These are phyloP conservation scores for Cyberlindnera euphorbiae DNA, from an alignment of 805 yeast genomes.

Conservation along the genomic window DNA sequence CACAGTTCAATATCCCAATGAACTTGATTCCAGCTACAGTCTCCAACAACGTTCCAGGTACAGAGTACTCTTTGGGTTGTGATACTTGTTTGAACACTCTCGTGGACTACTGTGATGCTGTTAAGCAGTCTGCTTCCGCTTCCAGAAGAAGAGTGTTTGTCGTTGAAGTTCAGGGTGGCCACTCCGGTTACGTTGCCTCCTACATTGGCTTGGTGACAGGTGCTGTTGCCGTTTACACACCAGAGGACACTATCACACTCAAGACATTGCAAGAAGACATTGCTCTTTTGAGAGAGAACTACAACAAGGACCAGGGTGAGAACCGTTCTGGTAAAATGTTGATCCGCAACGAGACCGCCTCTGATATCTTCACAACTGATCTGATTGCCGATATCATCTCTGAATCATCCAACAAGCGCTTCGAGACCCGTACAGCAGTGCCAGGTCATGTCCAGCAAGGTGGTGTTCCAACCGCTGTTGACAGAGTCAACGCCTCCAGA, in stretches of 20 bases:
- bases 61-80: conserved; percentile 91
- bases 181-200: conserved; percentile 88
- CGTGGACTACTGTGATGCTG: conserved; percentile 89
- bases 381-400: conserved; percentile 79
- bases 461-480: conserved; percentile 90
- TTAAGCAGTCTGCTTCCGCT: conserved; percentile 92
- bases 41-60: conserved; percentile 98
- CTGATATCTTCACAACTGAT: conserved; percentile 76
- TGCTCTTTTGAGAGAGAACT: conserved; percentile 48
- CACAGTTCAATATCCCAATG: conserved; percentile 92
- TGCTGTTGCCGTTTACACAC: conserved; percentile 36
- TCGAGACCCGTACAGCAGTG: conserved; percentile 89
- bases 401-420: conserved; percentile 69
- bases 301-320: conserved; percentile 6
- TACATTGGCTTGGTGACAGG: conserved; percentile 68
- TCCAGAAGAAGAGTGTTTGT: conserved; percentile 92
- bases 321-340: conserved; percentile 69
- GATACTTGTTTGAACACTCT: conserved; percentile 94
- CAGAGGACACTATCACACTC: conserved; percentile 68
- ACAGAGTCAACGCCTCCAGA: conserved; percentile 84
- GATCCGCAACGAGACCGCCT: conserved; percentile 79
- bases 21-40: conserved; percentile 92
- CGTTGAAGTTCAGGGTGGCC: conserved; percentile 97
- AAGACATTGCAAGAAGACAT: conserved; percentile 73
- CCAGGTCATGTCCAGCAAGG: conserved; percentile 99